Conservation (phyloP, 345 rosid species). For the Theobroma cacao region DNA sequence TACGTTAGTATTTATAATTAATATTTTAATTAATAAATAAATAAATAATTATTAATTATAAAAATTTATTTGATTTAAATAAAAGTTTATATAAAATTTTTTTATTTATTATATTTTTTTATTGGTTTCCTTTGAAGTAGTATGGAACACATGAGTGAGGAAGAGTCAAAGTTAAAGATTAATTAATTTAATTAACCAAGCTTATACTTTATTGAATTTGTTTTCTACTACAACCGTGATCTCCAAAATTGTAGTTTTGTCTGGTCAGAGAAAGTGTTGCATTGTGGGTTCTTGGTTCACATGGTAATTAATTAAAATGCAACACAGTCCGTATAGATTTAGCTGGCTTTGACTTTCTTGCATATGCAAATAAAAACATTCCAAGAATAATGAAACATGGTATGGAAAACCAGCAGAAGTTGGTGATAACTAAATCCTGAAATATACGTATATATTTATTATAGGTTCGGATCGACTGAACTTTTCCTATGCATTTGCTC, state of each 20-base stretch:
- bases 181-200: not conserved
- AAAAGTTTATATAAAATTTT: no score
- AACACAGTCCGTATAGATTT: not conserved
- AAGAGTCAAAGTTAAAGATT: not conserved
- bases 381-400: not conserved
- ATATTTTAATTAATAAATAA: no score
- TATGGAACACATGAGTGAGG: not conserved
- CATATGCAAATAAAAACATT: not conserved
- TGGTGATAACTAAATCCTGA: not conserved
- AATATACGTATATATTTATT: not conserved
- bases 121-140: no score
- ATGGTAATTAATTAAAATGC: not conserved
- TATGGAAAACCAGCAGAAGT: not conserved
- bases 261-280: not conserved
- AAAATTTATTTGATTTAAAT: no score
- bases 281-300: not conserved
- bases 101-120: no score
- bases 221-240: not conserved
- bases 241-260: not conserved
- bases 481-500: no score
- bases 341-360: not conserved
- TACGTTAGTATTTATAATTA: no score
- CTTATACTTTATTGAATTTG: no score
- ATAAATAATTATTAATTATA: no score
- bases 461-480: not conserved